Evolutionary conservation across 1,284 basidiomycete species (phyloP), one percentile per base, ranked within the genome.

Genomic region (Microbotryum violaceum): DNA sequence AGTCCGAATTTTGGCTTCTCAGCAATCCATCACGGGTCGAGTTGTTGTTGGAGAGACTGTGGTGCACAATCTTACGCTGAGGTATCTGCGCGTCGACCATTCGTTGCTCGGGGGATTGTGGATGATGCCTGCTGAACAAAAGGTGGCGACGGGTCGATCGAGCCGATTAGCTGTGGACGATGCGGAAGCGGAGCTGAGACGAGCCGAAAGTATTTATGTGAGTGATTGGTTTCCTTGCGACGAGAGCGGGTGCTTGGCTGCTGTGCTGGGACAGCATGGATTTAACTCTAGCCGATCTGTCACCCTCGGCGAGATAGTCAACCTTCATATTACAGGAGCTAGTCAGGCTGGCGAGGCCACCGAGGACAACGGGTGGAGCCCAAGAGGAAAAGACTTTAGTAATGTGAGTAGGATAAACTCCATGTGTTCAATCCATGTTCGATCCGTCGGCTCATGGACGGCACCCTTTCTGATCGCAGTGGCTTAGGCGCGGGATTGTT

Each of bases 101-200:
- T 90, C 88, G 4, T 79, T 96, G 23, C 78, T 97, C 4, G 91
- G 91, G 3, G 92, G 91, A 3, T 82, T 88, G 51, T 96, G 92
- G 92, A 82, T 85, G 25, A 82, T 81, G 18, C 52, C 60, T 1
- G 61, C 65, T 16, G 33, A 56, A 42, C 25, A 52, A 3, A 48
- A 61, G 27, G 44, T 63, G 25, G 20, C 74, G 78, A 42, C 78
- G 78, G 65, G 78, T 82, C 8, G 71, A 75, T 21, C 77, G 78
- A 9, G 65, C 82, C 25, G 77, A 79, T 18, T 16, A 42, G 25
- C 16, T 42, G 7, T 18, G 42, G 57, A 7, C 29, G 54, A 37
- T 49, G 68, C 51, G 47, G 16, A 51, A 23, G 60, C 57, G 49
- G 61, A 51, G 4, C 49, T 67, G 1, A 73, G 79, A 54, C 73